Evolutionary conservation across 2,329 filamentous ascomycete genomes (phyloP), one percentile per base, ranked within the genome.

Genomic region (Nigrospora oryzae): DNA sequence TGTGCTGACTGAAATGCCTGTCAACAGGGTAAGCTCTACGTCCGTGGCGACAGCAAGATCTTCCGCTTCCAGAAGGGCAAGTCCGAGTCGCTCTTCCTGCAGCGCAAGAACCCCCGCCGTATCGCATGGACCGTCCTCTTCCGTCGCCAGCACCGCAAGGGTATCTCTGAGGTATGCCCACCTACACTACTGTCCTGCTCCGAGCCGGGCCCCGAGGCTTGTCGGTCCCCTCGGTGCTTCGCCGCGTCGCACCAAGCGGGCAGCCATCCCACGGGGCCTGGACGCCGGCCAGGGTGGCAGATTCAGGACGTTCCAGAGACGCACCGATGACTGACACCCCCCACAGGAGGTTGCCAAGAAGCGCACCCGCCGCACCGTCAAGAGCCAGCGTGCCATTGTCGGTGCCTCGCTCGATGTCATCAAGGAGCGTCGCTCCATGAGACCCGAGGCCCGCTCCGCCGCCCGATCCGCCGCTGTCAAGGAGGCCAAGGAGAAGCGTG

Each of bases 31-130:
- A 97, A 97, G 82, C 86, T 98, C 79, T 98, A 91, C 80, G 79
- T 98, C 82, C 89, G 93, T 75, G 90, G 91, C 70, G 93, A 98
- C 83, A 95, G 87, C 89, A 98, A 97, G 83, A 84, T 97, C 81
- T 98, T 98, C 87, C 90, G 93, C 70, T 98, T 98, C 87, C 89
- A 95, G 77, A 96, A 95, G 77, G 89, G 93, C 80, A 98, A 98
- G 81, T 91, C 89, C 75, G 93, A 98, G 79, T 95, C 89, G 60
- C 88, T 98, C 61, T 98, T 98, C 84, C 88, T 97, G 63, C 93
- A 98, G 83, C 91, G 93, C 82, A 98, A 98, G 89, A 98, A 98
- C 84, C 93, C 93, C 71, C 91, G 93, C 74, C 89, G 91, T 71
- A 97, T 98, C 74, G 84, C 91, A 62, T 98, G 93, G 93, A 98